Base-by-base conservation (phyloP, 345 rosid genomes). In the Clarkia xantiana region DNA sequence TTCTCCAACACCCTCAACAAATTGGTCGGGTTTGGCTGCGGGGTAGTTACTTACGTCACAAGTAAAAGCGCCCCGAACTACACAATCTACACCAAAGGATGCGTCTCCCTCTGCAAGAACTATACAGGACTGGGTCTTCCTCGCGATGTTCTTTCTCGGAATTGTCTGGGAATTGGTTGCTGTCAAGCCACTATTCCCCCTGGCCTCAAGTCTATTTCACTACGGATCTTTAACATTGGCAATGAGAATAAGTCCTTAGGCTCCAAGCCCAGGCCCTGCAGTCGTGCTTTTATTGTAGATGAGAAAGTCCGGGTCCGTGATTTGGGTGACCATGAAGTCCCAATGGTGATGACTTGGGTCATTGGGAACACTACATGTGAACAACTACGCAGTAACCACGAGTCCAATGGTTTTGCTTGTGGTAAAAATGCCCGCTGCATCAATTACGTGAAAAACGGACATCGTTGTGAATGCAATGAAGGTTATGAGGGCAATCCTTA, bases 401-500 rank as follows among this genome's bases (percentile, higher is more conserved):
- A 11, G 17, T 14, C 18, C 29, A 13, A 16, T 44, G 23, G 44
- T 22, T 42, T 29, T 29, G 36, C 40, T 8, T 67, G 63, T 17
- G 45, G 55, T 0, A 15, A 19, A 12, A 67, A 58, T 18, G 49
- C 50, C 16, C 15, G 45, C 20, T 67, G 71, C 29, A 3, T 11
- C 0, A 19, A 62, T 34, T 50, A 43, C 19, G 11, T 18, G 3
- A 1, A 51, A 9, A 14, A n/a, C 2, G 71, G 60, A 45, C 53
- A 58, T 54, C 40, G 44, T 15, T 36, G 61, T 51, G 0, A 16
- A 1, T 62, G 58, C 46, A 25, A 29, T 9, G 1, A 0, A 6
- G 64, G 64, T 4, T 62, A 47, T 13, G 13, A 13, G 0, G 67
- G 67, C 18, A 62, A 62, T 40, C 57, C 67, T 34, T 58, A 58